Percentiles rank a stretch among this genome's conserved stretches.
These are phyloP conservation scores for Syzygium syzygioides DNA, from an alignment of 441 rosid genomes.

Conservation along the genomic window DNA sequence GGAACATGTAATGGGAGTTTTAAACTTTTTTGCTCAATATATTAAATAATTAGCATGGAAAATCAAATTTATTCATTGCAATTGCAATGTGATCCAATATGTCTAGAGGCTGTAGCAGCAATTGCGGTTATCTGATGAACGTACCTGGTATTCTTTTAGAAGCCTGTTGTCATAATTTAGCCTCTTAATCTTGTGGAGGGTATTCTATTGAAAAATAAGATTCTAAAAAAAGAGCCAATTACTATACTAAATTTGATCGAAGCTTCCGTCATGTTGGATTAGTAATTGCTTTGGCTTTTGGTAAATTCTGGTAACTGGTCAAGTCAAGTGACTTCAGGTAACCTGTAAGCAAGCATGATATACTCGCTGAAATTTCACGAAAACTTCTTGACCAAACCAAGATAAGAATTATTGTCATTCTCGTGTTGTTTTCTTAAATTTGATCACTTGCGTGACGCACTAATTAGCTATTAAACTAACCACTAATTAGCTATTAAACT, in stretches of 20 bases:
- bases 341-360: not conserved
- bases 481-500: not conserved
- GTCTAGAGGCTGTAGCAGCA: not conserved
- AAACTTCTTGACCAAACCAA: not conserved
- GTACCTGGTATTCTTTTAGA: not conserved
- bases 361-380: not conserved
- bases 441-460: not conserved
- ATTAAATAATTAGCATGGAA: not conserved
- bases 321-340: not conserved
- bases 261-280: not conserved
- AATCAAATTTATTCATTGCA: not conserved
- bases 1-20: not conserved
- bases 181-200: not conserved
- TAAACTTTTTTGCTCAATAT: not conserved
- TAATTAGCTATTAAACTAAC: not conserved
- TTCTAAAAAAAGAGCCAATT: not conserved
- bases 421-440: not conserved
- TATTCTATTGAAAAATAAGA: not conserved
- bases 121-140: not conserved
- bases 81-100: not conserved
- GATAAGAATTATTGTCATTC: not conserved
- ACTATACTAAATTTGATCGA: not conserved
- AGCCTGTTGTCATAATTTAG: not conserved
- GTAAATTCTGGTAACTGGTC: not conserved
- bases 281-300: not conserved